Evolutionary conservation across 1,139 yeast genomes (phyloP).

Genomic region (Petasospora fabianii): DNA sequence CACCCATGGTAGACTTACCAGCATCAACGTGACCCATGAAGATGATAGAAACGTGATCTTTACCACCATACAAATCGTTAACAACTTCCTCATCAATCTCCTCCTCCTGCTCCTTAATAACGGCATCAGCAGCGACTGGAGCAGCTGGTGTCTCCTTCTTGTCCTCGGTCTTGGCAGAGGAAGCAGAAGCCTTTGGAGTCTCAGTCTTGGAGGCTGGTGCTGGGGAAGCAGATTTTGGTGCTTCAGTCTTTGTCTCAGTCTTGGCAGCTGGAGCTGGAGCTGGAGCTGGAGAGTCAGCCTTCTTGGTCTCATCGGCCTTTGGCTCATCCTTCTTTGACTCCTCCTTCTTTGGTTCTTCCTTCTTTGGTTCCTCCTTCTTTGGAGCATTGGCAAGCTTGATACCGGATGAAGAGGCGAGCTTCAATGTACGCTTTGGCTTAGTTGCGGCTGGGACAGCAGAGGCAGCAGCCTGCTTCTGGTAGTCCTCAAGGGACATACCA

Average conservation of each 20-base stretch:
- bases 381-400: constrained; percentile 55
- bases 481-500: constrained; percentile 87
- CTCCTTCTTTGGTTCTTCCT: constrained; percentile 15
- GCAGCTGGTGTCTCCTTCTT: constrained; percentile 20
- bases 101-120: constrained; percentile 75
- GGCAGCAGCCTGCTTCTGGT: constrained; percentile 49
- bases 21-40: constrained; percentile 99
- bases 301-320: constrained; percentile 21
- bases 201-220: constrained; percentile 5
- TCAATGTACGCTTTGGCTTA: constrained; percentile 47
- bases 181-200: constrained; percentile 6
- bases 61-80: constrained; percentile 91
- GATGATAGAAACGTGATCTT: constrained; percentile 92
- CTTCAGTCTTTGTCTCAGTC: too few relatives aligned
- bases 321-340: constrained; percentile 18
- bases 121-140: constrained; percentile 34
- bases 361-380: constrained; percentile 18
- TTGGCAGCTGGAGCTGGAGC: constrained; percentile 8
- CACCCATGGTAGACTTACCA: constrained; percentile 99
- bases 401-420: constrained; percentile 61
- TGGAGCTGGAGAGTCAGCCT: constrained; percentile 6
- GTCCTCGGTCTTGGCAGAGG: constrained; percentile 4
- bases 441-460: constrained; percentile 33
- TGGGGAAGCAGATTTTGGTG: constrained; percentile 4
- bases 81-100: constrained; percentile 85